Conservation (phyloP, 2,329 filamentous ascomycete species). For the Emericellopsis atlantica region DNA sequence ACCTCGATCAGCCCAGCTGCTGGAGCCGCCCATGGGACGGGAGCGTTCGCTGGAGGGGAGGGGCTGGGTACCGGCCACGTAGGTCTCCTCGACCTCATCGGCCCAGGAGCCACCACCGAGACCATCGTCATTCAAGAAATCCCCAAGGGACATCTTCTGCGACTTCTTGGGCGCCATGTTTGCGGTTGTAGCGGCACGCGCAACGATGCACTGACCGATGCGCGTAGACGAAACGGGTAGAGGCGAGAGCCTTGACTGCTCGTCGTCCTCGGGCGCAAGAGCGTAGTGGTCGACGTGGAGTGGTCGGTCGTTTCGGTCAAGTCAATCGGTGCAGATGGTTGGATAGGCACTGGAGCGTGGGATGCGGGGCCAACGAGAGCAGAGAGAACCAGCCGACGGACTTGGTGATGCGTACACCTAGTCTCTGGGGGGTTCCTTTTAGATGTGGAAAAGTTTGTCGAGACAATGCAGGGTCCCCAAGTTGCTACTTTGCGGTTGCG, state of each 20-base stretch:
- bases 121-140: constrained; percentile 67
- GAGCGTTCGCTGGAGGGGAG: constrained; percentile 37
- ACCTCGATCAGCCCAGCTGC: constrained; percentile 32
- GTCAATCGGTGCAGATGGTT: too few species aligned
- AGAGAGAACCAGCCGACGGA: too few species aligned
- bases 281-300: too few species aligned
- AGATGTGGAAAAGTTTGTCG: too few species aligned
- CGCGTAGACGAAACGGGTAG: constrained; percentile 20
- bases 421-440: too few species aligned
- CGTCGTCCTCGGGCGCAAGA: too few species aligned
- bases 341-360: too few species aligned
- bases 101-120: constrained; percentile 76
- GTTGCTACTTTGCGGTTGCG: too few species aligned
- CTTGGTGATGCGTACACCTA: too few species aligned
- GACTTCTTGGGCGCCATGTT: constrained; percentile 78
- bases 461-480: too few species aligned
- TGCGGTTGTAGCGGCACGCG: constrained; percentile 38
- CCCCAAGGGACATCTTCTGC: constrained; percentile 95
- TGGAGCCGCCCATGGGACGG: constrained; percentile 17
- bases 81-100: constrained; percentile 92
- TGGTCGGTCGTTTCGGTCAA: too few species aligned
- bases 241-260: constrained; percentile 8
- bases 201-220: constrained; percentile 28
- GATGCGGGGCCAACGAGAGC: too few species aligned
- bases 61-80: constrained; percentile 40